phyloP scores from a whole-genome alignment of 495 filamentous ascomycete genomes.

The Chaetomium fimeti region DNA sequence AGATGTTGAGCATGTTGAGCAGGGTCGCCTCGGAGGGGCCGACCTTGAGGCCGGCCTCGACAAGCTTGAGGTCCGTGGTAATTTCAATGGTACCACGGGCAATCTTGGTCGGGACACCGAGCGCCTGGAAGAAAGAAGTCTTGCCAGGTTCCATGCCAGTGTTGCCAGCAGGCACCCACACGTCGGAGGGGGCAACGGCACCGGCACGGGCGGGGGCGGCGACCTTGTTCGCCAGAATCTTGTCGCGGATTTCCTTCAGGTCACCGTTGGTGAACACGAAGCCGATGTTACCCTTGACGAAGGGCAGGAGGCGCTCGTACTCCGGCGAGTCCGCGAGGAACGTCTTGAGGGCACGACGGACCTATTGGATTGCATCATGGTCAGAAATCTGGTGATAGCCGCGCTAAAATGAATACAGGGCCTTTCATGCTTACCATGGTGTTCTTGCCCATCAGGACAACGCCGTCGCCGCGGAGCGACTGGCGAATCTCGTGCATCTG shows the following conservation, averaged over 20 bases:
- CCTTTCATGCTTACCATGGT: conserved; percentile 70
- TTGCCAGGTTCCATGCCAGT: conserved; percentile 99
- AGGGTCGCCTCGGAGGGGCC: conserved; percentile 97
- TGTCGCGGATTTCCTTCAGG: conserved; percentile 84
- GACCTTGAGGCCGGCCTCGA: conserved; percentile 90
- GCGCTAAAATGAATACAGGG: background rate
- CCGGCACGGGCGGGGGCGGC: conserved; percentile 95
- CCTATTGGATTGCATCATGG: conserved; percentile 45
- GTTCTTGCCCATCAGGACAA: conserved; percentile 99
- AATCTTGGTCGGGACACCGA: conserved; percentile 99
- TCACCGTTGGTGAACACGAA: conserved; percentile 99
- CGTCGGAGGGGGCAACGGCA: conserved; percentile 88
- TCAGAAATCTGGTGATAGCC: background rate
- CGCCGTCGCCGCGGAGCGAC: conserved; percentile 79
- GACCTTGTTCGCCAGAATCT: conserved; percentile 95
- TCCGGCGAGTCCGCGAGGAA: conserved; percentile 89
- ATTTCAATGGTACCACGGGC: conserved; percentile 99
- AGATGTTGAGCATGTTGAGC: conserved; percentile 99
- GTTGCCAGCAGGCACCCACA: conserved; percentile 92
- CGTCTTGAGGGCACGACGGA: conserved; percentile 95
- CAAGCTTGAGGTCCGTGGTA: conserved; percentile 94
- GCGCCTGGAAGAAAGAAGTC: conserved; percentile 99
- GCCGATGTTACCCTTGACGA: conserved; percentile 95
- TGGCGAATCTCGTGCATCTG: conserved; percentile 99
- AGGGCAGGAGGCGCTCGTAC: conserved; percentile 93